A percentile compares a stretch with the other conserved stretches of the same genome.
Evolutionary conservation across 768 basidiomycete genomes (phyloP).

Genomic region (Pulveroboletus sp.): DNA sequence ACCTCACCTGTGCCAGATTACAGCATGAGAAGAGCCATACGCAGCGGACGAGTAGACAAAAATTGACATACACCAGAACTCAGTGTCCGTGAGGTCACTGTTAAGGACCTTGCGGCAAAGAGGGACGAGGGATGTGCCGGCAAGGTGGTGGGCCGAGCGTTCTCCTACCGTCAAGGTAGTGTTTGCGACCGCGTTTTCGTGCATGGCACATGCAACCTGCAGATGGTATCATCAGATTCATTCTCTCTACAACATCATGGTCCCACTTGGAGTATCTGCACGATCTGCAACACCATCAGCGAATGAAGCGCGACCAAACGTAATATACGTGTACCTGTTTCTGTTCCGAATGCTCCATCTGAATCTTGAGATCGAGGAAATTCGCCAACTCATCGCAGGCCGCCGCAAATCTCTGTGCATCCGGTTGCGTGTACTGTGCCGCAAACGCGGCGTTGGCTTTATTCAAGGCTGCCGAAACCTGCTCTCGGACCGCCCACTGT

Average conservation of each 20-base stretch:
- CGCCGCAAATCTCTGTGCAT: slow-evolving; percentile 5
- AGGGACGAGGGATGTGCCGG: slow-evolving; percentile 2
- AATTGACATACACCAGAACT: slow-evolving; percentile 14
- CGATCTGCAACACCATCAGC: slow-evolving; percentile 10
- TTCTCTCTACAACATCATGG: neutral
- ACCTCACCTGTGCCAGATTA: slow-evolving; percentile 7
- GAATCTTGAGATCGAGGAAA: slow-evolving; percentile 6
- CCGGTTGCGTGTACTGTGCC: slow-evolving; percentile 11
- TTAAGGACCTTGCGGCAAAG: slow-evolving; percentile 7
- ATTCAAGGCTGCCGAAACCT: slow-evolving; percentile 3
- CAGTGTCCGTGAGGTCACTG: neutral
- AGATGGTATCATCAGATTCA: neutral
- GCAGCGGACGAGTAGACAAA: neutral
- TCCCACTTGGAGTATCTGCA: slow-evolving; percentile 20
- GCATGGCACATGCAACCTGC: slow-evolving; percentile 23
- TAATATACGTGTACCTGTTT: slow-evolving; percentile 4
- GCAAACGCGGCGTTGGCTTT: slow-evolving; percentile 13
- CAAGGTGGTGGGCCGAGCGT: slow-evolving; percentile 8
- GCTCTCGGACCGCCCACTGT: neutral
- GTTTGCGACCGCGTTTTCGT: slow-evolving; percentile 21
- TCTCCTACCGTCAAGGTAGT: neutral
- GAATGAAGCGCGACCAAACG: neutral
- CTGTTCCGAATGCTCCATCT: slow-evolving; percentile 8
- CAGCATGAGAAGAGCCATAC: neutral
- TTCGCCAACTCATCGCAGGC: slow-evolving; percentile 8